Percentiles rank a stretch among this genome's conserved stretches.
Conservation (phyloP, 1,139 yeast genomes). For the Pichia terricola region DNA sequence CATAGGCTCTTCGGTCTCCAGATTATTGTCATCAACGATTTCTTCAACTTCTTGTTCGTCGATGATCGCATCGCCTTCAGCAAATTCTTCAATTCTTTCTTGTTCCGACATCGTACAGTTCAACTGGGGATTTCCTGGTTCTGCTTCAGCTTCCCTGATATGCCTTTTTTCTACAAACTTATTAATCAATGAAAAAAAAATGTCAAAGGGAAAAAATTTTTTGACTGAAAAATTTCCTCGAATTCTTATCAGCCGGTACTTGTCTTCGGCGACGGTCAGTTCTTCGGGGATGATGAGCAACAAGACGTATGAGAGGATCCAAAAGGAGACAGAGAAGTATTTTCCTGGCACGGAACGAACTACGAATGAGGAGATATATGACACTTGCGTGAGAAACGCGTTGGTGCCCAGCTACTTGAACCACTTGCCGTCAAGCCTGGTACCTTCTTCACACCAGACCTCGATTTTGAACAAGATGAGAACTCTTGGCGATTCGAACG, state of each 20-base stretch:
- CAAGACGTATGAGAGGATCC: too few relatives aligned
- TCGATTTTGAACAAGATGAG: conserved; percentile 17
- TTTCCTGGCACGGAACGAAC: too few relatives aligned
- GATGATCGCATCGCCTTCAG: conserved; percentile 45
- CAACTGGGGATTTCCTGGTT: background rate
- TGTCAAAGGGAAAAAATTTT: background rate
- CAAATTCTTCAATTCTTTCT: conserved; percentile 8
- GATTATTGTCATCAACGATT: conserved; percentile 35
- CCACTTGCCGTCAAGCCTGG: conserved; percentile 11
- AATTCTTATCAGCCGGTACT: too few relatives aligned
- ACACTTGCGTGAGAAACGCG: conserved; percentile 8
- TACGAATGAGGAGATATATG: background rate
- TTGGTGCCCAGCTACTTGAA: conserved; percentile 11
- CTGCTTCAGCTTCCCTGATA: background rate
- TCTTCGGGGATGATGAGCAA: too few relatives aligned
- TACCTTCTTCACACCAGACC: conserved; percentile 3
- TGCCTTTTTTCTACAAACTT: background rate
- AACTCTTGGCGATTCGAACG: conserved; percentile 1
- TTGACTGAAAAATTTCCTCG: background rate
- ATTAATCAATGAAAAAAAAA: background rate
- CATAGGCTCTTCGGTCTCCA: conserved; percentile 22
- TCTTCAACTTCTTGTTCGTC: conserved; percentile 51
- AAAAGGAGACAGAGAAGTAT: too few relatives aligned
- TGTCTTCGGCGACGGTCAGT: too few relatives aligned
- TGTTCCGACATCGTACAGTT: background rate